Conservation (phyloP, 1,139 yeast genomes). For the Pneumocystis canis region DNA sequence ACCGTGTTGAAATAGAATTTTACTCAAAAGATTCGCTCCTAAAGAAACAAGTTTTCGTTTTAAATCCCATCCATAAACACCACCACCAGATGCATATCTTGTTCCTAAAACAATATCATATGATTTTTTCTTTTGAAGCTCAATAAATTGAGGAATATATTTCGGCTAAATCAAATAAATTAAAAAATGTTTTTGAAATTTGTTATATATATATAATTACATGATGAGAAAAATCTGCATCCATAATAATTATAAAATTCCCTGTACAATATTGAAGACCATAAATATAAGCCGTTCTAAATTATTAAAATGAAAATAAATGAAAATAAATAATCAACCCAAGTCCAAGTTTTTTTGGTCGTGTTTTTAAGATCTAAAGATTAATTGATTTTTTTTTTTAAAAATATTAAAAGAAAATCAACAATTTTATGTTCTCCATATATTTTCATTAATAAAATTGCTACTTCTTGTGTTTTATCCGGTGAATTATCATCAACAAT, state of each 20-base stretch:
- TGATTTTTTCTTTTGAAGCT: conserved; percentile 48
- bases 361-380: conserved; percentile 36
- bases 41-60: conserved; percentile 66
- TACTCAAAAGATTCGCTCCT: conserved; percentile 70
- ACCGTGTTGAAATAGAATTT: conserved; percentile 54
- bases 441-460: conserved; percentile 45
- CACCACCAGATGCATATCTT: conserved; percentile 68
- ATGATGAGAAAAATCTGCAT: conserved; percentile 67
- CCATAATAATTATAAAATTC: conserved; percentile 68
- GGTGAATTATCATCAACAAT: conserved; percentile 75
- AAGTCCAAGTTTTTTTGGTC: conserved; percentile 67
- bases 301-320: neutral
- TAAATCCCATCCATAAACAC: conserved; percentile 76
- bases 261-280: conserved; percentile 63
- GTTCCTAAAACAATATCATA: conserved; percentile 78
- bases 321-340: conserved; percentile 26
- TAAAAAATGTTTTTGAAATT: conserved; percentile 18
- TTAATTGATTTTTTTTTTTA: neutral
- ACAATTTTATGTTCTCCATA: conserved; percentile 53
- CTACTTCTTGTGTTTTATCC: conserved; percentile 67
- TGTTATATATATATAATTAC: conserved; percentile 4
- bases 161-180: conserved; percentile 34
- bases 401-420: neutral
- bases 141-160: conserved; percentile 62
- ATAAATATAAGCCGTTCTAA: conserved; percentile 57